phyloP scores from a whole-genome alignment of 805 yeast genomes.

The Barnettozyma wickerhamii region DNA sequence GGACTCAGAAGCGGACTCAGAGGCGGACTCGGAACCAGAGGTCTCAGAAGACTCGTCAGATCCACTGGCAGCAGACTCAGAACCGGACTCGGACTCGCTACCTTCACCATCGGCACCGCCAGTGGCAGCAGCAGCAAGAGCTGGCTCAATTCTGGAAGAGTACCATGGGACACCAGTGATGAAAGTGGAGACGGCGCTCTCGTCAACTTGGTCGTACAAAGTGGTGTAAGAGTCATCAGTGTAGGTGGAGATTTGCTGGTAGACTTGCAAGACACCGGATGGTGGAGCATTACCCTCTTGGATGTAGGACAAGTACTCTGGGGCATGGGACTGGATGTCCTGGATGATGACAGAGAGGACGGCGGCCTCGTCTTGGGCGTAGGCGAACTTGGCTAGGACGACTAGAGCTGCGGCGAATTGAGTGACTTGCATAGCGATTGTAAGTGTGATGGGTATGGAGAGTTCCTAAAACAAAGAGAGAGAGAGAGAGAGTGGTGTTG shows the following conservation, averaged over 20 bases:
- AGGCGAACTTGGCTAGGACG: slow-evolving; percentile 5
- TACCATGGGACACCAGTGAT: slow-evolving; percentile 32
- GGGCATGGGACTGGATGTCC: slow-evolving; percentile 17
- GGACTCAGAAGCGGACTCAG: slow-evolving; percentile 44
- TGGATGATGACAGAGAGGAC: slow-evolving; percentile 7
- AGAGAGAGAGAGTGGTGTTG: neutral
- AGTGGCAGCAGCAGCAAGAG: slow-evolving; percentile 14
- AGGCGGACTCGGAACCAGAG: slow-evolving; percentile 34
- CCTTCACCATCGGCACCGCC: slow-evolving; percentile 7
- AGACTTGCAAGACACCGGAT: slow-evolving; percentile 25
- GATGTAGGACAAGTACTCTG: slow-evolving; percentile 21
- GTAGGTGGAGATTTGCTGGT: slow-evolving; percentile 27
- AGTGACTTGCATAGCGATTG: slow-evolving; percentile 7
- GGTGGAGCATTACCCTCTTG: slow-evolving; percentile 26
- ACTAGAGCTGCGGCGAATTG: slow-evolving; percentile 4
- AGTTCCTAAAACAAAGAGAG: neutral
- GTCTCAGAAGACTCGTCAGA: slow-evolving; percentile 2
- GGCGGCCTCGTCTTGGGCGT: slow-evolving; percentile 7
- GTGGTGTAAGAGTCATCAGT: slow-evolving; percentile 32
- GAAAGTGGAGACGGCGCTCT: slow-evolving; percentile 23
- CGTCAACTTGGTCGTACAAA: slow-evolving; percentile 25
- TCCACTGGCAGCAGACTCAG: slow-evolving; percentile 2
- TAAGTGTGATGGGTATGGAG: neutral
- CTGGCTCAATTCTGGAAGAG: slow-evolving; percentile 16
- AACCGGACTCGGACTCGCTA: slow-evolving; percentile 8